phyloP scores from a whole-genome alignment of 2,329 filamentous ascomycete species.

The Penicillium sp. region DNA sequence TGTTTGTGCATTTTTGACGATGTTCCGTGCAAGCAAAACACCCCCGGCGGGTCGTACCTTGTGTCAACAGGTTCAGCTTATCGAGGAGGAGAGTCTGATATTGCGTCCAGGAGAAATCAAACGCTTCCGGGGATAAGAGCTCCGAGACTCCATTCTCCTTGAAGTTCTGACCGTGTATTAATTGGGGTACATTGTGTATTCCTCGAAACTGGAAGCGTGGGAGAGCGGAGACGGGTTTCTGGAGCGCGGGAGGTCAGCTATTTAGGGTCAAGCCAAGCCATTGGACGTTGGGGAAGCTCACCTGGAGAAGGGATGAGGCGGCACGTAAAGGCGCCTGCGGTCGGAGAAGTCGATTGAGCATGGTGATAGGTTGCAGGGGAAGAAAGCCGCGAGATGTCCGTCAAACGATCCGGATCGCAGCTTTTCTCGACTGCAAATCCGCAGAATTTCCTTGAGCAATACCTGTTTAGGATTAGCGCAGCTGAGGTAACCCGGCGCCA shows the following conservation, averaged over 20 bases:
- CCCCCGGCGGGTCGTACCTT: constrained; percentile 59
- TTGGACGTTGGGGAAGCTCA: constrained; percentile 29
- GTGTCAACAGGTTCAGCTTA: constrained; percentile 75
- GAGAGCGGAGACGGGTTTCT: constrained; percentile 44
- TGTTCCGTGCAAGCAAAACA: background rate
- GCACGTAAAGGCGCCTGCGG: constrained; percentile 51
- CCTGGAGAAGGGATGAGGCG: constrained; percentile 40
- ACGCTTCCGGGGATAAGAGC: constrained; percentile 72
- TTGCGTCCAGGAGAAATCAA: constrained; percentile 77
- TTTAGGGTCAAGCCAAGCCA: constrained; percentile 9
- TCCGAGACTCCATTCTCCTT: constrained; percentile 65
- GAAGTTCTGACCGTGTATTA: constrained; percentile 54
- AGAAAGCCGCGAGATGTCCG: constrained; percentile 18
- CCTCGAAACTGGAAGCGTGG: constrained; percentile 43
- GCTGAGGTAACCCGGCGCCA: constrained; percentile 30
- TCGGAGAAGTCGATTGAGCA: constrained; percentile 49
- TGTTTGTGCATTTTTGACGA: background rate
- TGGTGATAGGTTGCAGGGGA: constrained; percentile 37
- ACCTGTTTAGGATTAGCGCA: constrained; percentile 35
- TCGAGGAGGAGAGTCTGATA: constrained; percentile 78
- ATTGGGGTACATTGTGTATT: constrained; percentile 54
- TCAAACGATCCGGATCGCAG: constrained; percentile 22
- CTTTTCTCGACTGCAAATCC: constrained; percentile 26
- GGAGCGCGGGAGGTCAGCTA: constrained; percentile 27
- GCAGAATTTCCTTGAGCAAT: constrained; percentile 42